Conservation (phyloP, 805 yeast species). For the Pichia gijzeniarum region DNA sequence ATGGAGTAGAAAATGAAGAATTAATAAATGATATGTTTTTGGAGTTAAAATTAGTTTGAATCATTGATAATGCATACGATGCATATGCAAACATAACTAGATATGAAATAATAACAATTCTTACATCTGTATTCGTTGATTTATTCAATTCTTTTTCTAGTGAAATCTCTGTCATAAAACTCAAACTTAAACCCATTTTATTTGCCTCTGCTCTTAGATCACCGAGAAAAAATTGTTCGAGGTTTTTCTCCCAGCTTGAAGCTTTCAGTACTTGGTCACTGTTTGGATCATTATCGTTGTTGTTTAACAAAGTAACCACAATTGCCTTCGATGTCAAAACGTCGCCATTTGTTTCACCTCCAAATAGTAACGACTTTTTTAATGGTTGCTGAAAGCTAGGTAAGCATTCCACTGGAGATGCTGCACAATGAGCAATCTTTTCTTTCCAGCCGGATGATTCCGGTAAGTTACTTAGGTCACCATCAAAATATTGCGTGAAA, state of each 20-base stretch:
- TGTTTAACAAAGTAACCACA: constrained; percentile 64
- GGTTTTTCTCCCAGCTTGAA: constrained; percentile 61
- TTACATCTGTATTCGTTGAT: constrained; percentile 72
- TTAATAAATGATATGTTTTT: constrained; percentile 4
- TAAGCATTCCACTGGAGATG: constrained; percentile 80
- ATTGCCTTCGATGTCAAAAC: constrained; percentile 63
- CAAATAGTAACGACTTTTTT: constrained; percentile 64
- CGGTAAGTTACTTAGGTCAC: constrained; percentile 44
- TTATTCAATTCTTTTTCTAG: constrained; percentile 77
- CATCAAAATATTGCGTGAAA: constrained; percentile 80
- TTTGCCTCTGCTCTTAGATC: constrained; percentile 42
- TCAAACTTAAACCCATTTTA: constrained; percentile 48
- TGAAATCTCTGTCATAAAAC: constrained; percentile 79
- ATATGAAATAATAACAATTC: constrained; percentile 68
- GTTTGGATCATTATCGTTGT: constrained; percentile 42
- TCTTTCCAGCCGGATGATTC: constrained; percentile 47
- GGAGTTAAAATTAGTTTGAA: no score
- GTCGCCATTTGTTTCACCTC: constrained; percentile 37
- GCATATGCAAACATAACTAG: constrained; percentile 84
- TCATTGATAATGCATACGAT: constrained; percentile 52
- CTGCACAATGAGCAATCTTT: constrained; percentile 53
- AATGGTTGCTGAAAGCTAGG: constrained; percentile 91
- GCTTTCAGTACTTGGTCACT: constrained; percentile 37
- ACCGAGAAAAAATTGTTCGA: constrained; percentile 47
- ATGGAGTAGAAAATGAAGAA: constrained; percentile 4